Base-by-base conservation (phyloP, 1,284 basidiomycete species). In the Cryptococcus sp. region DNA sequence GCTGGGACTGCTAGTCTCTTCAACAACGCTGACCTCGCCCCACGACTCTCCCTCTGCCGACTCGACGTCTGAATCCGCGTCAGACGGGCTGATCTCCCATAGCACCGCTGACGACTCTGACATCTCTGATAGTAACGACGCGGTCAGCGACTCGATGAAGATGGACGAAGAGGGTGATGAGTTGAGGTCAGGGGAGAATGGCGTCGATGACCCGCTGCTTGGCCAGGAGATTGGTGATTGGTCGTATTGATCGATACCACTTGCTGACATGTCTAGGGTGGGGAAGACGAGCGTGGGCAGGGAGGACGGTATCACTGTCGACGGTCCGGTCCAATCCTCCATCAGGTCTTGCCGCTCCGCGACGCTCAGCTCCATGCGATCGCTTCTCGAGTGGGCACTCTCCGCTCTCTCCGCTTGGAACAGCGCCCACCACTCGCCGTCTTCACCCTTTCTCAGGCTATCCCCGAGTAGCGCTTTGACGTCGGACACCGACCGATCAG, bases 381-480 rank as follows among this genome's bases (percentile, higher is more conserved):
- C 39, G 25, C 3, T 3, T 25, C 6, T 25, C 25, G 6, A 25
- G 11, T 50, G 45, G 17, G 63, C 53, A 25, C 3, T 60, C 51
- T 19, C 43, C 39, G 10, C 20, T 2, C 25, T 35, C 39, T 17
- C 17, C 19, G 61, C 54, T 13, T 62, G 59, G 45, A 50, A 54
- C 30, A 72, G 49, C 13, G 55, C 62, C 65, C 66, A 74, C 66
- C 69, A 69, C 16, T 62, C 59, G 23, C 60, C 71, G 38, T 67
- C 66, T 54, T 61, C 61, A 22, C 35, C 53, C 23, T 22, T 40
- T 22, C 57, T 39, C 27, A 73, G 50, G 43, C 56, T 63, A 39
- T 70, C 71, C 10, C 68, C 73, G 0, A 77, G 61, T 0, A 77
- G 49, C 7, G 49, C 52, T 15, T 47, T 54, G 3, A 77, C 65